A percentile compares a stretch with the other conserved stretches of the same genome.
phyloP scores from a whole-genome alignment of 2,329 filamentous ascomycete species.

The Clarireedia monteithiana region DNA sequence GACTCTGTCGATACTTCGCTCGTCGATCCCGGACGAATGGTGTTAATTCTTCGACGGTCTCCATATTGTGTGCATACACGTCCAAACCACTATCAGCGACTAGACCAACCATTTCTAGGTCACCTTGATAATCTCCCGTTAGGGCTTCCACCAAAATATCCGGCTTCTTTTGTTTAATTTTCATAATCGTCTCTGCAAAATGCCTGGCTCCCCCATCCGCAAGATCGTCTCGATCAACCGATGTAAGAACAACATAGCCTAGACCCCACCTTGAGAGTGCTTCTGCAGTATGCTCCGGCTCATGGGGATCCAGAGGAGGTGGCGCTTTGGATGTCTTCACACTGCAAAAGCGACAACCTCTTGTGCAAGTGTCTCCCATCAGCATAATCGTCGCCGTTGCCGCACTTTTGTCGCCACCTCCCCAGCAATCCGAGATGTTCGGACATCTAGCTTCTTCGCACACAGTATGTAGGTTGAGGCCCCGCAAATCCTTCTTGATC shows the following conservation, averaged over 20 bases:
- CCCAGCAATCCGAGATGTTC: slow-evolving; percentile 98
- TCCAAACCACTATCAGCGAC: slow-evolving; percentile 86
- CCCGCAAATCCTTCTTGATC: slow-evolving; percentile 88
- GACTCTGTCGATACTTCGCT: slow-evolving; percentile 80
- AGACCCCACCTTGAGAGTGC: slow-evolving; percentile 87
- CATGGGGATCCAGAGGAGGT: slow-evolving; percentile 81
- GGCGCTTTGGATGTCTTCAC: slow-evolving; percentile 80
- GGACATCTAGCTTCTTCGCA: slow-evolving; percentile 97
- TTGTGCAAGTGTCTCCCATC: slow-evolving; percentile 97
- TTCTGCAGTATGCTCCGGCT: slow-evolving; percentile 94
- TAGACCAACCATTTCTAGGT: slow-evolving; percentile 77
- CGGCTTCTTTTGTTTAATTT: slow-evolving; percentile 80
- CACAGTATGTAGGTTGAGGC: slow-evolving; percentile 85
- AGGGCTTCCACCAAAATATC: slow-evolving; percentile 73
- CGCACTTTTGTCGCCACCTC: slow-evolving; percentile 76
- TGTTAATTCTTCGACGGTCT: slow-evolving; percentile 87
- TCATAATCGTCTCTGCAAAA: slow-evolving; percentile 88
- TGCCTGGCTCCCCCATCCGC: slow-evolving; percentile 81
- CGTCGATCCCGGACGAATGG: slow-evolving; percentile 84
- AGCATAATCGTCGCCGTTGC: slow-evolving; percentile 99
- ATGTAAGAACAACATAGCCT: slow-evolving; percentile 91
- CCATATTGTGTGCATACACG: slow-evolving; percentile 95
- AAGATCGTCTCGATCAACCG: slow-evolving; percentile 88
- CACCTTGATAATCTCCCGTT: slow-evolving; percentile 80
- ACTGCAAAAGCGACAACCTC: slow-evolving; percentile 93